Evolutionary conservation across 306 rosid species (phyloP).

Genomic region (Castanea crenata): DNA sequence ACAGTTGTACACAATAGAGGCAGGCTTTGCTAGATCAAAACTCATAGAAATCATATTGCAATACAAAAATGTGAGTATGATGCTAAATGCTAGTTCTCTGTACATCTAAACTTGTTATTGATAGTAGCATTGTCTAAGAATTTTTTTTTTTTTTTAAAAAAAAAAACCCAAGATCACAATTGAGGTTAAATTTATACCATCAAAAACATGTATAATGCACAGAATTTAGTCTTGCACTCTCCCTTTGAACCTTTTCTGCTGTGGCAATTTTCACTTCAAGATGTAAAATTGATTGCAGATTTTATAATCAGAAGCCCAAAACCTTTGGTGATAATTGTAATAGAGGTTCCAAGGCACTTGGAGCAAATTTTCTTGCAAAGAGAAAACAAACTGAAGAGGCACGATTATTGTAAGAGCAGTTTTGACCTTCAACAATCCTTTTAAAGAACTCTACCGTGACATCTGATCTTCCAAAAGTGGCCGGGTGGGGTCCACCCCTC

Average conservation of each 20-base stretch:
- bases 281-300: neutral
- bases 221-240: neutral
- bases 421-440: constrained; percentile 33
- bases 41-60: neutral
- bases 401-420: constrained; percentile 52
- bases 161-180: neutral
- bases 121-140: neutral
- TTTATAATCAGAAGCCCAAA: constrained; percentile 54
- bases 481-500: constrained; percentile 94
- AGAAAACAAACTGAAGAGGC: constrained; percentile 63
- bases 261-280: no score
- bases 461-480: constrained; percentile 71
- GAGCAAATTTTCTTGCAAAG: constrained; percentile 90
- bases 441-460: constrained; percentile 51
- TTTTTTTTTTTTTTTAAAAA: no score
- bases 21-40: neutral
- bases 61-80: constrained; percentile 8
- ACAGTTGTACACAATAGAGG: neutral
- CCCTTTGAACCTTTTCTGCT: neutral
- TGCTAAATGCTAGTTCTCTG: constrained; percentile 26
- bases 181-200: neutral
- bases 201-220: neutral
- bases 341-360: constrained; percentile 82
- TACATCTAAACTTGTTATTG: constrained; percentile 34
- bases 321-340: constrained; percentile 43